Evolutionary conservation across 2,329 filamentous ascomycete species (phyloP).

Genomic region (Exophiala bonariae): DNA sequence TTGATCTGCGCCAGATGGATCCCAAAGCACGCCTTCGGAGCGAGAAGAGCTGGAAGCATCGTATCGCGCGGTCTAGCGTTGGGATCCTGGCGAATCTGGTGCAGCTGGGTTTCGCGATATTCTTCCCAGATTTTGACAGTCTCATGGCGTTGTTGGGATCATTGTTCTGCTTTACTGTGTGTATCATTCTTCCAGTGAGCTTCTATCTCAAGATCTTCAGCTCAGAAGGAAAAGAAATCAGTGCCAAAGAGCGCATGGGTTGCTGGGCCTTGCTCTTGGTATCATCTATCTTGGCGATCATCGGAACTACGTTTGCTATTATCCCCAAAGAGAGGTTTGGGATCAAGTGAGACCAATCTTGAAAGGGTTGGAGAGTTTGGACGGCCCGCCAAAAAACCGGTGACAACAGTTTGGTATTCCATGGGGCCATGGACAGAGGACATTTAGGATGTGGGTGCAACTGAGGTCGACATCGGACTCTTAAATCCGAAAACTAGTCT

Average conservation of each 20-base stretch:
- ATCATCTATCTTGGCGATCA: slow-evolving; percentile 67
- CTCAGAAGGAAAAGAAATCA: slow-evolving; percentile 69
- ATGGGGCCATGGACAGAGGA: too few relatives aligned
- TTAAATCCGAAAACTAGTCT: too few relatives aligned
- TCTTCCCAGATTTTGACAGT: slow-evolving; percentile 78
- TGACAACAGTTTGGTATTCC: too few relatives aligned
- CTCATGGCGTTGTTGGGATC: slow-evolving; percentile 92
- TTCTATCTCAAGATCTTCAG: slow-evolving; percentile 92
- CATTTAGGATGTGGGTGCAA: too few relatives aligned
- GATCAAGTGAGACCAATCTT: background rate
- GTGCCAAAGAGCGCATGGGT: slow-evolving; percentile 60
- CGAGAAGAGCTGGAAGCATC: slow-evolving; percentile 54
- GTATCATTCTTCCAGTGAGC: slow-evolving; percentile 81
- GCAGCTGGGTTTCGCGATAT: slow-evolving; percentile 73
- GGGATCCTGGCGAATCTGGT: slow-evolving; percentile 67
- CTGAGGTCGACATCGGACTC: too few relatives aligned
- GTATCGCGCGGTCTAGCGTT: slow-evolving; percentile 59
- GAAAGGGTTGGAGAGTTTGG: too few relatives aligned
- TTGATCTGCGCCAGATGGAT: slow-evolving; percentile 56
- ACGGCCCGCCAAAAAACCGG: too few relatives aligned
- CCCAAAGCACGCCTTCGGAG: slow-evolving; percentile 28
- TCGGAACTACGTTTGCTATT: slow-evolving; percentile 87
- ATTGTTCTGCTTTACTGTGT: slow-evolving; percentile 89
- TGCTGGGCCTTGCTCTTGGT: slow-evolving; percentile 70
- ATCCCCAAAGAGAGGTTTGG: slow-evolving; percentile 75